Base-by-base conservation (phyloP, 2,329 filamentous ascomycete genomes). In the Hymenoscyphus albidus region DNA sequence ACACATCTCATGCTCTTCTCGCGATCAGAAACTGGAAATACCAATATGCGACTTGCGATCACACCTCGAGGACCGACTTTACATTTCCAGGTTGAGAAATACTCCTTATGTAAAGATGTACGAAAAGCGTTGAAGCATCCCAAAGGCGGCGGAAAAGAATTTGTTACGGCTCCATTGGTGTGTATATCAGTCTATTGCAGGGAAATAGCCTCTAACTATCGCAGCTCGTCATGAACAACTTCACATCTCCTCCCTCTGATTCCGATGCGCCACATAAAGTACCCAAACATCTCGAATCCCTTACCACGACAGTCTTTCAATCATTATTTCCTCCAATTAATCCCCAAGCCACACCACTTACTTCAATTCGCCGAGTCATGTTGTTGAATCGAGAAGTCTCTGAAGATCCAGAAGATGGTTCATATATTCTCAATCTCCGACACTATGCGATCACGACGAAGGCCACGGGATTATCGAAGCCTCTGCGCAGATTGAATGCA, bases 171-270 rank as follows among this genome's bases (percentile, higher is more conserved):
- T 6, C 95, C 95, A 67, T 79, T 98, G 78, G 88, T 90, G 84
- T 68, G 80, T 31, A 39, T n/a, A 9, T 27, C 18, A 10, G 13
- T 48, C n/a, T 18, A 35, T 44, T 32, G n/a, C 38, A 66, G 42
- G 64, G 35, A 5, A 59, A 66, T 71, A 40, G 55, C 12, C 68
- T 57, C 64, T 79, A 73, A 78, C 70, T 62, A 39, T 38, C 60
- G 2, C 67, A 89, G 86, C 85, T 99, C 56, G 95, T 99, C 70
- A 98, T 99, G 95, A 99, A 99, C 80, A 97, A 97, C 77, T 97
- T 99, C 77, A 85, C 86, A 48, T 89, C 88, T 3, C 84, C 89
- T 35, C 81, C 82, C 67, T 77, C 78, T 59, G 75, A 79, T 63
- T 76, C 83, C 56, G 84, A 87, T 64, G 78, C 85, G 38, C 84